Base-by-base conservation (phyloP, 2,329 filamentous ascomycete species). In the Claviceps pazoutovae region DNA sequence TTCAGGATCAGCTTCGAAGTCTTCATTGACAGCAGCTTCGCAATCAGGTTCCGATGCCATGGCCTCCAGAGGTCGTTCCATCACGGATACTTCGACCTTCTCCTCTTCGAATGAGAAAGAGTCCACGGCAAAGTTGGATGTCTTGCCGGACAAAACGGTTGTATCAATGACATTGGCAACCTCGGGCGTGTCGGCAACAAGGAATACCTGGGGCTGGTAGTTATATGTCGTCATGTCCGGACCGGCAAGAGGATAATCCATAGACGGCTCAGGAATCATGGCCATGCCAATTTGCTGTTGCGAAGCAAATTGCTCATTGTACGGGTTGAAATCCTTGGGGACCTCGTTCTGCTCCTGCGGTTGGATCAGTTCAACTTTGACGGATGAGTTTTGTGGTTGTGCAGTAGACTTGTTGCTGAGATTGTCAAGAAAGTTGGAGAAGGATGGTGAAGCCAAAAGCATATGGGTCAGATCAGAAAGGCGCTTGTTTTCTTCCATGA, bases 401-500 rank as follows among this genome's bases (percentile, higher is more conserved):
- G 71, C 62, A 14, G 73, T 59, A 16, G 80, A 76, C 62, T 82
- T 83, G 57, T 73, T 68, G 66, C 79, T 83, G 39, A 88, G 74
- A 49, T 83, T 77, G 60, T 86, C 80, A 45, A 96, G 76, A 64
- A 87, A 90, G 70, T 80, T 84, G 57, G 79, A 88, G 68, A 97
- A 95, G 6, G 88, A 84, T 14, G 87, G 78, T 6, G 88, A 91
- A 5, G 82, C 82, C 17, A 91, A 75, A 30, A 91, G 82, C 79
- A 88, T 88, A 65, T 83, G 84, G n/a, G 84, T 87, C 17, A 91
- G 73, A 58, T 88, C 84, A 8, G 79, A 80, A 50, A 91, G 73
- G 47, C 87, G 86, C 63, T 83, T 83, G 70, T 95, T 95, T 74
- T 95, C 89, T 46, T 94, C 87, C 58, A 81, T 72, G 17, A 98